Conservation (phyloP, 2,329 filamentous ascomycete genomes). For the Cadophora gregata region DNA sequence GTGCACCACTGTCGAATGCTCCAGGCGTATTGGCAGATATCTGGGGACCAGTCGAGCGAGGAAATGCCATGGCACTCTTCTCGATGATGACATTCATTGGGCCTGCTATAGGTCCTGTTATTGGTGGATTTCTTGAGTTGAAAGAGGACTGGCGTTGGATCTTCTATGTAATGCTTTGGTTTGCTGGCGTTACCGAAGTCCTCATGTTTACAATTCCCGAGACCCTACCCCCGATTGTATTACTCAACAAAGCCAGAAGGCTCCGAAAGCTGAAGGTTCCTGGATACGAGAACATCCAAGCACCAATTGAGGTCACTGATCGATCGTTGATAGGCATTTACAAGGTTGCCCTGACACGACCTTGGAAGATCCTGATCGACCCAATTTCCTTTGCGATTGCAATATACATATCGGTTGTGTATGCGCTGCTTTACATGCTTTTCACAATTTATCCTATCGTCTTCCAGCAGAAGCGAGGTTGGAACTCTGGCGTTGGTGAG, state of each 20-base stretch:
- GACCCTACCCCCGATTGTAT: conserved; percentile 57
- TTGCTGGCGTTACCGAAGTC: conserved; percentile 48
- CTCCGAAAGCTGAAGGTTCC: conserved; percentile 55
- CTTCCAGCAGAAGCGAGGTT: conserved; percentile 48
- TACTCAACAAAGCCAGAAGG: conserved; percentile 59
- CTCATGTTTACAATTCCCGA: conserved; percentile 65
- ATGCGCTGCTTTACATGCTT: conserved; percentile 41
- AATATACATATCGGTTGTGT: conserved; percentile 72
- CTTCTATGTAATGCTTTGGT: conserved; percentile 55
- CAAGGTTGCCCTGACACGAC: conserved; percentile 86
- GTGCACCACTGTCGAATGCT: conserved; percentile 65
- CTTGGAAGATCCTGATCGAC: conserved; percentile 90
- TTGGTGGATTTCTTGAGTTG: conserved; percentile 62
- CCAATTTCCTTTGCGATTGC: conserved; percentile 84
- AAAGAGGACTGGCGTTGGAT: conserved; percentile 59
- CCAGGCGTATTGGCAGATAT: conserved; percentile 68
- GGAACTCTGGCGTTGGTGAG: conserved; percentile 58
- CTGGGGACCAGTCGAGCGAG: conserved; percentile 59
- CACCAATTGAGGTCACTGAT: conserved; percentile 68
- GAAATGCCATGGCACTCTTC: conserved; percentile 67
- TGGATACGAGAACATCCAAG: conserved; percentile 58
- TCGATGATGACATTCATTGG: conserved; percentile 67
- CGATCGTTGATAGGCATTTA: conserved; percentile 54
- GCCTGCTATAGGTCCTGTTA: conserved; percentile 53
- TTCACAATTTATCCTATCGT: conserved; percentile 43